phyloP scores from a whole-genome alignment of 768 basidiomycete species.

The Galerina marginata region DNA sequence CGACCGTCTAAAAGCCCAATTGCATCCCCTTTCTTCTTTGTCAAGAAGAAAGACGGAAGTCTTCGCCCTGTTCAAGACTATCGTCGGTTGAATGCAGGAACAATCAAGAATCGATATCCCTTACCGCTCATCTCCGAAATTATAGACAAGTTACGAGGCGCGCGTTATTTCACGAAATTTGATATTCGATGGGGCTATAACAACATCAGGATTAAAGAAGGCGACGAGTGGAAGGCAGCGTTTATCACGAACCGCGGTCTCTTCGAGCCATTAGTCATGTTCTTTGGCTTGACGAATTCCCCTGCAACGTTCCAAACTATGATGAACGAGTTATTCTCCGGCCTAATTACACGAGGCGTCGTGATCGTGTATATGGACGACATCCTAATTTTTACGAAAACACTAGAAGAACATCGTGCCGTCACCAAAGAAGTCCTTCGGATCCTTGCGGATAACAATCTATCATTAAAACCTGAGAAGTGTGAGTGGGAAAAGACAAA shows the following conservation, averaged over 20 bases:
- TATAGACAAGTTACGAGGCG: slow-evolving; percentile 26
- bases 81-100: slow-evolving; percentile 32
- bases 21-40: slow-evolving; percentile 17
- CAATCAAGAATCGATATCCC: slow-evolving; percentile 33
- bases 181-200: slow-evolving; percentile 47
- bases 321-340: neutral
- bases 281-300: slow-evolving; percentile 37
- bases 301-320: slow-evolving; percentile 3
- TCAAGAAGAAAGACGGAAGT: slow-evolving; percentile 14
- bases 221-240: slow-evolving; percentile 35
- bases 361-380: too few relatives aligned
- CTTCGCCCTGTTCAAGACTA: slow-evolving; percentile 32
- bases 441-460: too few relatives aligned
- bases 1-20: slow-evolving; percentile 34
- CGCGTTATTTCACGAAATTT: slow-evolving; percentile 37
- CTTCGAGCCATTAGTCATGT: slow-evolving; percentile 43
- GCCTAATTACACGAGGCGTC: too few relatives aligned
- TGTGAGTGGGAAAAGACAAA: too few relatives aligned
- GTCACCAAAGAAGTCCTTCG: too few relatives aligned
- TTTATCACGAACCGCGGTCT: slow-evolving; percentile 27
- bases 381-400: too few relatives aligned
- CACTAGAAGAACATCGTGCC: too few relatives aligned
- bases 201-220: slow-evolving; percentile 34
- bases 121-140: slow-evolving; percentile 28
- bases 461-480: too few relatives aligned